A percentile compares a stretch with the other conserved stretches of the same genome.
These are phyloP conservation scores for Pythium sp. DNA, from an alignment of 352 stramenopile genomes.

Conservation along the genomic window DNA sequence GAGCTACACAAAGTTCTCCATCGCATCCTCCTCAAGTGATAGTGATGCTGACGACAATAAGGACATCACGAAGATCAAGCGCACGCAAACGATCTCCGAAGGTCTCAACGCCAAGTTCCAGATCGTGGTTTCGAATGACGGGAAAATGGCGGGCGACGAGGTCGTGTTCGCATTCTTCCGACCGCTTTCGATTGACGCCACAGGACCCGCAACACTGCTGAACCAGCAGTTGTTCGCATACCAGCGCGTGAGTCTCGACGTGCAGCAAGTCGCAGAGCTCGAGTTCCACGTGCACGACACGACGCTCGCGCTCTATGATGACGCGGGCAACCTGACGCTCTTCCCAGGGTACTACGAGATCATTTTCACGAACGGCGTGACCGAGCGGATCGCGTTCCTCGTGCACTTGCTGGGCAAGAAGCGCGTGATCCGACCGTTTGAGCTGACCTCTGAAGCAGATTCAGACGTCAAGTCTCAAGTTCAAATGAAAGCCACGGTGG, in stretches of 20 bases:
- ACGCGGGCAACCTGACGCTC: slow-evolving; percentile 45
- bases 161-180: slow-evolving; percentile 82
- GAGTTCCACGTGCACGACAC: slow-evolving; percentile 40
- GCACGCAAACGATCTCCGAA: slow-evolving; percentile 32
- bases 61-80: slow-evolving; percentile 10
- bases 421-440: slow-evolving; percentile 44
- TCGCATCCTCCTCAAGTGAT: slow-evolving; percentile 21
- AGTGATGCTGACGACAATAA: not conserved
- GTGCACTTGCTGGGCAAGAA: slow-evolving; percentile 48
- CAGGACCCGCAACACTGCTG: slow-evolving; percentile 51
- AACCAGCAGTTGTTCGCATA: slow-evolving; percentile 82
- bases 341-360: slow-evolving; percentile 76
- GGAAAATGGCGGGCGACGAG: slow-evolving; percentile 52
- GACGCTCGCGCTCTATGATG: slow-evolving; percentile 57
- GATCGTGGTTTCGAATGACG: slow-evolving; percentile 59
- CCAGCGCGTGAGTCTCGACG: slow-evolving; percentile 46
- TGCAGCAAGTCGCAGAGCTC: slow-evolving; percentile 33
- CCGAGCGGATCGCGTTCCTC: slow-evolving; percentile 62
- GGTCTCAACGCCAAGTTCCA: slow-evolving; percentile 41
- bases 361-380: slow-evolving; percentile 69
- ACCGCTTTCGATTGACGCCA: slow-evolving; percentile 52
- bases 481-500: not conserved
- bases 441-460: slow-evolving; percentile 5
- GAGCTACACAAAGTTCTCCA: slow-evolving; percentile 86
- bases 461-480: too few relatives aligned